Evolutionary conservation across 139 green algal genomes (phyloP).

Genomic region (Micractinium conductrix): DNA sequence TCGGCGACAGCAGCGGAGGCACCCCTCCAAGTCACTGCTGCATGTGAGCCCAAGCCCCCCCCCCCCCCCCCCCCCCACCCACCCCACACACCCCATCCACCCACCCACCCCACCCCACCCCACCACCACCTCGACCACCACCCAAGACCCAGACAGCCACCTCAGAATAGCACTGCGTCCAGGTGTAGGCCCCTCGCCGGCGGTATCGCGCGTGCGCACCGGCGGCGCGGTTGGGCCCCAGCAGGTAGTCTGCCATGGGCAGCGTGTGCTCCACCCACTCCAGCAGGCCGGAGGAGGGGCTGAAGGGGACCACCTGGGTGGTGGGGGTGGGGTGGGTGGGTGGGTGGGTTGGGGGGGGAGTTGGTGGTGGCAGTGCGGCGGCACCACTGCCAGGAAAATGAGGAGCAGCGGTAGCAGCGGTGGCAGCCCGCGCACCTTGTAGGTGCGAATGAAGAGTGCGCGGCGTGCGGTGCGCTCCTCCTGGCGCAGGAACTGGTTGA

Average conservation of each 20-base stretch:
- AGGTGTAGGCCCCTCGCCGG: constrained; percentile 33
- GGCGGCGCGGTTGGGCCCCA: constrained; percentile 20
- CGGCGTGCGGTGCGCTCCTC: constrained; percentile 56
- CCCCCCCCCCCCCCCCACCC: too few relatives aligned
- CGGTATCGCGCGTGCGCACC: constrained; percentile 56
- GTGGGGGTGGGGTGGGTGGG: not conserved
- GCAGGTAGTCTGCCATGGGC: constrained; percentile 72
- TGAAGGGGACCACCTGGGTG: constrained; percentile 86
- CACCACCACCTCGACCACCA: not conserved
- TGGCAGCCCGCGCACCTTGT: constrained; percentile 60
- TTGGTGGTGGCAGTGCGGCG: too few relatives aligned
- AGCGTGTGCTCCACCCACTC: constrained; percentile 95
- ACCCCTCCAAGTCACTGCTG: too few relatives aligned
- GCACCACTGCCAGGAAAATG: too few relatives aligned
- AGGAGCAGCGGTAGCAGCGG: not conserved
- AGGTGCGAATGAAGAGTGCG: constrained; percentile 82
- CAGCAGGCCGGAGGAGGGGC: constrained; percentile 83
- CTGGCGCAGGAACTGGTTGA: constrained; percentile 81
- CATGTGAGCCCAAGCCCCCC: too few relatives aligned
- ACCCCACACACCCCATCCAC: too few relatives aligned
- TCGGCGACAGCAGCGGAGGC: not conserved
- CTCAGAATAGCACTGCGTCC: constrained; percentile 10
- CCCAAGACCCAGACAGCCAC: too few relatives aligned
- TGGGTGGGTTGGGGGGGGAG: not conserved
- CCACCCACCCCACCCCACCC: too few relatives aligned